These are phyloP conservation scores for Dacryopinax primogenitus DNA, from an alignment of 768 basidiomycete species.

Conservation along the genomic window DNA sequence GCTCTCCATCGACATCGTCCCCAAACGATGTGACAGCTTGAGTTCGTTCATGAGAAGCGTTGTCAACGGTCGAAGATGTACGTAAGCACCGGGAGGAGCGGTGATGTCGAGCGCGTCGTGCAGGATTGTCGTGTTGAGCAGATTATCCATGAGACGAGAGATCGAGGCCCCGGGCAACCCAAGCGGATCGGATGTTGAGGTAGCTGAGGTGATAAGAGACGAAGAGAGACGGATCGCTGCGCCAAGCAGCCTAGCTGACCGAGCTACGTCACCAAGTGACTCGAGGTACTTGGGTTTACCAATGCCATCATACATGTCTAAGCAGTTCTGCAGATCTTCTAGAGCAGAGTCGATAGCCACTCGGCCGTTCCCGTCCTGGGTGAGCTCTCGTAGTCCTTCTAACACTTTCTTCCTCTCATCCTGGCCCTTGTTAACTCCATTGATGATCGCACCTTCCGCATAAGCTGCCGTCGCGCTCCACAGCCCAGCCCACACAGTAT, in stretches of 20 bases:
- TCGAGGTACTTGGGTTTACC: background rate
- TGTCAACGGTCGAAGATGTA: slow-evolving; percentile 42
- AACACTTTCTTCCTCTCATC: slow-evolving; percentile 35
- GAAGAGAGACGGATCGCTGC: background rate
- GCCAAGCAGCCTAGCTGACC: slow-evolving; percentile 9
- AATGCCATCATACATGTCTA: slow-evolving; percentile 11
- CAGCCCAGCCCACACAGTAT: slow-evolving; percentile 28
- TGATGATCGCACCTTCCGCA: slow-evolving; percentile 65
- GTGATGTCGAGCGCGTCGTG: background rate
- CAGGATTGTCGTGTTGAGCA: background rate
- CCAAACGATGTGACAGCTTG: slow-evolving; percentile 45
- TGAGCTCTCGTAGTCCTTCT: slow-evolving; percentile 10
- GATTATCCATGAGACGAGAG: background rate
- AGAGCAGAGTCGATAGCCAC: slow-evolving; percentile 11
- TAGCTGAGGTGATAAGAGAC: background rate
- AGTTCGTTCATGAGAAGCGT: slow-evolving; percentile 43
- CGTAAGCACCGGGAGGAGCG: slow-evolving; percentile 24
- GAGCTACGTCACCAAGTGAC: background rate
- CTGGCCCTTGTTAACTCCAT: slow-evolving; percentile 54
- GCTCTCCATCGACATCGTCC: slow-evolving; percentile 29
- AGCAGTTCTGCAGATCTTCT: slow-evolving; percentile 7
- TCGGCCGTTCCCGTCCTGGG: slow-evolving; percentile 9
- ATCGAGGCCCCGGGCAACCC: slow-evolving; percentile 1
- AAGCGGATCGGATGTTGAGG: slow-evolving; percentile 3
- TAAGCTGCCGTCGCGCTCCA: slow-evolving; percentile 51